phyloP scores from a whole-genome alignment of 306 rosid species.

The Acacia acuminata region DNA sequence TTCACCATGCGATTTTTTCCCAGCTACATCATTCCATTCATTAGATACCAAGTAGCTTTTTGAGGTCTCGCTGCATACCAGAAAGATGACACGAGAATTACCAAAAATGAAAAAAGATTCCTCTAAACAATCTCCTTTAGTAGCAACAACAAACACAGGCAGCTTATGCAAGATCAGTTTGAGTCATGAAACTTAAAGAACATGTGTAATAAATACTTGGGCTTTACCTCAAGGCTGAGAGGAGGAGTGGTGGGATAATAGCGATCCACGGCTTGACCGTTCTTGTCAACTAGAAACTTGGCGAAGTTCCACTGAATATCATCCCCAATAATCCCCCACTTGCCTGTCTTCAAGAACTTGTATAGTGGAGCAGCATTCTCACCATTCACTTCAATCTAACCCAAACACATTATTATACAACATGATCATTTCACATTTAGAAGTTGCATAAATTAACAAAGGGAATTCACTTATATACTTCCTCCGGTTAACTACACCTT shows the following conservation, averaged over 20 bases:
- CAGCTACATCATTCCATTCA: conserved; percentile 32
- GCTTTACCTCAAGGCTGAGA: conserved; percentile 77
- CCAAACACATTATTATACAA: neutral
- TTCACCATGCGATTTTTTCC: conserved; percentile 18
- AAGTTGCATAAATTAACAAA: conserved; percentile 10
- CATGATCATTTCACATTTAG: neutral
- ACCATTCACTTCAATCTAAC: conserved; percentile 88
- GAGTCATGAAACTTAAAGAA: conserved; percentile 10
- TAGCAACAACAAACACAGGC: neutral
- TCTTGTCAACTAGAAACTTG: conserved; percentile 75
- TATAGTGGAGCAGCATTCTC: conserved; percentile 64
- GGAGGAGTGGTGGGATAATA: conserved; percentile 88
- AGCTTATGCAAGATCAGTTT: conserved; percentile 8
- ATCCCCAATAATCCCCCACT: conserved; percentile 81
- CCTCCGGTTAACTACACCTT: conserved; percentile 9
- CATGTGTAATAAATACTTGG: neutral
- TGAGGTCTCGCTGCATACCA: conserved; percentile 60
- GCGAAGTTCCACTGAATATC: conserved; percentile 92
- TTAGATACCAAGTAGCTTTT: conserved; percentile 50
- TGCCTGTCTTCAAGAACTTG: conserved; percentile 70
- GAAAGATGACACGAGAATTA: conserved; percentile 10
- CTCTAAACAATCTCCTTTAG: neutral
- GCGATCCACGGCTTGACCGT: conserved; percentile 71
- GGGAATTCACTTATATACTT: neutral
- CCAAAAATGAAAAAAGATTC: neutral